Conservation (phyloP, 495 filamentous ascomycete genomes). For the Staphylotrichum tortipilum region DNA sequence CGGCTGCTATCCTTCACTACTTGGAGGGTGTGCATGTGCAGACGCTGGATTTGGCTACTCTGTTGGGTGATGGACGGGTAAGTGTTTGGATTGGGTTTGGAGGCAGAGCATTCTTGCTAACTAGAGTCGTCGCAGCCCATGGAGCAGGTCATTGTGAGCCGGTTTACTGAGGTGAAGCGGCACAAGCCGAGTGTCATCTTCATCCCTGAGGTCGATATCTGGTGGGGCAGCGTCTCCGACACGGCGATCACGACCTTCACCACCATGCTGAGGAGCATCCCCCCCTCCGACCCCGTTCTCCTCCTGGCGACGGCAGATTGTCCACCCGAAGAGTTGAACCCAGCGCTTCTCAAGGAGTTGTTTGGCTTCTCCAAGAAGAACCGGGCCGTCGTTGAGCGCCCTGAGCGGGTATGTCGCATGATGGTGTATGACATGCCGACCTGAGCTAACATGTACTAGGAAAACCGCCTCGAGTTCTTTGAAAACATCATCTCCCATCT, state of each 20-base stretch:
- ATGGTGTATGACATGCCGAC: neutral
- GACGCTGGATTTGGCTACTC: conserved; percentile 80
- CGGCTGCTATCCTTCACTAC: conserved; percentile 75
- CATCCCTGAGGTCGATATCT: conserved; percentile 79
- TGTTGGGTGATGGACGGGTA: conserved; percentile 54
- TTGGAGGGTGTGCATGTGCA: conserved; percentile 93
- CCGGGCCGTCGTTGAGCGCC: conserved; percentile 56
- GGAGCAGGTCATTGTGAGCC: conserved; percentile 78
- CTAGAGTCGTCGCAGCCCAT: conserved; percentile 46
- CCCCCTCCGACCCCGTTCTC: conserved; percentile 80
- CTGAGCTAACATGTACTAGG: conserved; percentile 33
- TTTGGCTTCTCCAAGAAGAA: conserved; percentile 81
- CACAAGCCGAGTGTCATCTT: conserved; percentile 96
- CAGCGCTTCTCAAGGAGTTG: conserved; percentile 59
- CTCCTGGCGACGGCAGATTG: conserved; percentile 73
- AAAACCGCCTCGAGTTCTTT: conserved; percentile 70
- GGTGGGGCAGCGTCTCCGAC: conserved; percentile 65
- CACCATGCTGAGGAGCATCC: conserved; percentile 64
- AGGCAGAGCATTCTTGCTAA: conserved; percentile 16
- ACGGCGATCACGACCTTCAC: conserved; percentile 63
- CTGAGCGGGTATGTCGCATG: conserved; percentile 43
- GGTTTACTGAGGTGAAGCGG: conserved; percentile 84
- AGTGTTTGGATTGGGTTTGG: conserved; percentile 9
- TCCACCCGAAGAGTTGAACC: conserved; percentile 41
- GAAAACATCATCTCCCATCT: conserved; percentile 60